Base-by-base conservation (phyloP, 163 green algal genomes). In the Volvox carteri region DNA sequence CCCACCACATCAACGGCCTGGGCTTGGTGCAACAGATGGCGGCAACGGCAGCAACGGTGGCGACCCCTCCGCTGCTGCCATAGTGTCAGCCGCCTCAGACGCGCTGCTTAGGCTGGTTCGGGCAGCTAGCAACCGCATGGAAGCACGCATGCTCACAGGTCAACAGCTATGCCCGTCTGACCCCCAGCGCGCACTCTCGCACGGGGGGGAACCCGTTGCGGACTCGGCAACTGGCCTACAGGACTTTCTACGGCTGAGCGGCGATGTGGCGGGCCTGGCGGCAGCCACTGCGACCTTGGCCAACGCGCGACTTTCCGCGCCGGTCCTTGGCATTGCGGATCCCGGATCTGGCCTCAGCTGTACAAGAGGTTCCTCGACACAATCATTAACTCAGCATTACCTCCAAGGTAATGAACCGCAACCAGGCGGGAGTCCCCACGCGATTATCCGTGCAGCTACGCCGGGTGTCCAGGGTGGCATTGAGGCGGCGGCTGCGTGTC, bases 241-340 rank as follows among this genome's bases (percentile, higher is more conserved):
- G 23, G 39, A 56, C 33, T 78, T 78, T 41, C 37, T 78, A 7
- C 73, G 73, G 19, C 21, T 87, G 33, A 9, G 44, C 19, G 81
- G 65, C 25, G 65, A 80, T 28, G 81, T 70, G 35, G 81, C 67
- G 14, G 65, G 46, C 1, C 68, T 89, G 28, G 84, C 39, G 1
- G 72, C 70, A 0, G 84, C 41, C 1, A n/a, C 44, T 1, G 21
- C 39, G 11, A 68, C 70, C 39, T 14, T 54, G 19, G 52, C 70
- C 1, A 28, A 41, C 6, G 70, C 70, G 52, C 77, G 18, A 1
- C 33, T 86, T 4, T 30, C 58, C 9, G 39, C 30, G 30, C 30
- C 48, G 50, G 30, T 84, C 1, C 42, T 84, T 16, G 75, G 75
- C 12, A 23, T n/a, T 9, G 4, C 73, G 14, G 28, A 65, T 23